Evolutionary conservation across 169 alveolate species (phyloP), one percentile per base, ranked within the genome.

Genomic region (Perkinsus olseni): DNA sequence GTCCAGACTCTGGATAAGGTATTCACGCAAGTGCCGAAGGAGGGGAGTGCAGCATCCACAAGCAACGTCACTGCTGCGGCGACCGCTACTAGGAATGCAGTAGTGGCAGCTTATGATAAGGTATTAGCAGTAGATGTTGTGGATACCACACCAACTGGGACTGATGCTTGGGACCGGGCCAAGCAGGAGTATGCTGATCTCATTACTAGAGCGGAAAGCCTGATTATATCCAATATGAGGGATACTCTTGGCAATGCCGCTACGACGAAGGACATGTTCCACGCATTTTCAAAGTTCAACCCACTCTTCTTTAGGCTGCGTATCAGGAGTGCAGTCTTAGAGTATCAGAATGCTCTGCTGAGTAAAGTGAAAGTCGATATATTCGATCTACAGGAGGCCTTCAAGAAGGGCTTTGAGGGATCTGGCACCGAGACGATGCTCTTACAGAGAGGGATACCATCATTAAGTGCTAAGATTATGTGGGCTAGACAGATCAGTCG

Each of bases 251-350:
- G 99, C 31, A 98, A 98, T 34, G 98, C 99, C 20, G 97, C 97
- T 94, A 97, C 97, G 74, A 98, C 99, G 20, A 97, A 98, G 91
- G 99, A 98, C 94, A 98, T 98, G 99, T 99, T 98, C 95, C 96
- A 98, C 93, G 98, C 98, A 48, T 98, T 98, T 95, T 97, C 98
- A 38, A 96, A 98, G 94, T 99, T 98, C 96, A 98, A 98, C 95
- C 98, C 99, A 13, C 96, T 99, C 48, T 98, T 99, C 95, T 96
- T 97, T 95, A 95, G 99, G 48, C 99, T 99, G 31, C 96, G 99
- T 93, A 98, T 99, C 93, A 96, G 98, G 93, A 98, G 99, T 48
- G 99, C 99, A 17, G 98, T 99, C 45, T 98, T 98, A 94, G 99
- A 98, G 95, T 99, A 98, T 95, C 99, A 98, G 96, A 97, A 98